Evolutionary conservation across 805 yeast genomes (phyloP), one percentile per base, ranked within the genome.

Genomic region (Blastobotrys parvus): DNA sequence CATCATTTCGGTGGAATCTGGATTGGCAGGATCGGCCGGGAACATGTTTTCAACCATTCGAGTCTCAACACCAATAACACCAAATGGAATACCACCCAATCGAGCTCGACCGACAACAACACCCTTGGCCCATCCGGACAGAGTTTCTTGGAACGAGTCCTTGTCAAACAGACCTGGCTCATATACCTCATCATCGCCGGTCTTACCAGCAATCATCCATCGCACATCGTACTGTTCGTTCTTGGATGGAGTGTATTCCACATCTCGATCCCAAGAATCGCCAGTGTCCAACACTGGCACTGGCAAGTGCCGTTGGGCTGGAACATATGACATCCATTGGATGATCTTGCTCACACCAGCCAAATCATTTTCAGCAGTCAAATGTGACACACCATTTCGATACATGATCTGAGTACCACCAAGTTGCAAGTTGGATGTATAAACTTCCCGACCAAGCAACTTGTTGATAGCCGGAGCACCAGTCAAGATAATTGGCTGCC

Each of bases 381-480:
- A 71, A 63, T 92, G 99, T 39, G 97, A 86, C 52, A 92, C 97
- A 80, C 99, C 99, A 62, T 92, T 92, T 58, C 76, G 78, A 80
- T 88, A 87, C 99, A 92, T 92, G 61, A 92, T 89, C 67, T 90
- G 97, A 45, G 98, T 92, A 65, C 99, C 99, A 71, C 99, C 99
- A 46, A 92, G 77, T 72, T 92, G 99, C 66, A 92, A 73, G 72
- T 92, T 92, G 22, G 97, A 89, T 42, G 95, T 78, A 67, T 92
- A 92, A 44, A 92, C 98, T 64, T 94, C 97, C 60, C 95, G 80
- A 57, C 99, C 99, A 53, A 92, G 74, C 54, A 94, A 71, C 68
- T 94, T 92, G 75, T 92, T 92, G 64, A 92, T 87, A 45, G 98
- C 97, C 41, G 96, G 97, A 45, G 98, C 98, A 75, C 99, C 99